phyloP scores from a whole-genome alignment of 306 rosid species.

The Acacia crassicarpa region DNA sequence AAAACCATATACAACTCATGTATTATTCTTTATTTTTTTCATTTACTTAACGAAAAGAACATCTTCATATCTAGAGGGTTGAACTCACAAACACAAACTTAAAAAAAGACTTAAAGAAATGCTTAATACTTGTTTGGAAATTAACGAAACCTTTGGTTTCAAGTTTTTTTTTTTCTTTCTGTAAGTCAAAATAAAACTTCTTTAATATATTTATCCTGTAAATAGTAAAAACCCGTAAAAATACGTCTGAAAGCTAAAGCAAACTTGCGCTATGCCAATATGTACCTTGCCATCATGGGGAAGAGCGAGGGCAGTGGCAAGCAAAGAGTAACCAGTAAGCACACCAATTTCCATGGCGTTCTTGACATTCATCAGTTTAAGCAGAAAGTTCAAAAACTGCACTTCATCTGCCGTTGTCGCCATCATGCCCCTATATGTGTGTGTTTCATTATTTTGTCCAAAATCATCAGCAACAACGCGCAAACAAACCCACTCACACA shows the following conservation, averaged over 20 bases:
- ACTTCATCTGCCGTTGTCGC: constrained; percentile 92
- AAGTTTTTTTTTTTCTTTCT: too few species aligned
- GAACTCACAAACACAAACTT: not conserved
- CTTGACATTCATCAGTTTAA: constrained; percentile 87
- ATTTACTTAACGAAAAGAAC: too few species aligned
- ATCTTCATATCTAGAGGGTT: too few species aligned
- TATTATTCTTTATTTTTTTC: too few species aligned
- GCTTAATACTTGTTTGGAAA: too few species aligned
- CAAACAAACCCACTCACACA: not conserved
- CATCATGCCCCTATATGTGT: constrained; percentile 69
- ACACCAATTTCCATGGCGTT: constrained; percentile 96
- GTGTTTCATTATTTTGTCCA: not conserved
- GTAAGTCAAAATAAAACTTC: too few species aligned
- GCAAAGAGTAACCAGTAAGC: constrained; percentile 89
- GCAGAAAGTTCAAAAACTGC: constrained; percentile 77
- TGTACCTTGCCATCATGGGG: constrained; percentile 85
- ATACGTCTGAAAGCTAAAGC: too few species aligned
- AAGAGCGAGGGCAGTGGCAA: constrained; percentile 90
- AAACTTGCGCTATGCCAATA: too few species aligned
- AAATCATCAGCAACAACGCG: not conserved
- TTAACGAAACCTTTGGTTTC: too few species aligned
- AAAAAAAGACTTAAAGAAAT: too few species aligned
- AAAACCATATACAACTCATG: not conserved
- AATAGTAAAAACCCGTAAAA: too few species aligned
- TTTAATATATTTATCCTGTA: too few species aligned